Conservation (phyloP, 805 yeast species). For the Hanseniaspora valbyensis region DNA sequence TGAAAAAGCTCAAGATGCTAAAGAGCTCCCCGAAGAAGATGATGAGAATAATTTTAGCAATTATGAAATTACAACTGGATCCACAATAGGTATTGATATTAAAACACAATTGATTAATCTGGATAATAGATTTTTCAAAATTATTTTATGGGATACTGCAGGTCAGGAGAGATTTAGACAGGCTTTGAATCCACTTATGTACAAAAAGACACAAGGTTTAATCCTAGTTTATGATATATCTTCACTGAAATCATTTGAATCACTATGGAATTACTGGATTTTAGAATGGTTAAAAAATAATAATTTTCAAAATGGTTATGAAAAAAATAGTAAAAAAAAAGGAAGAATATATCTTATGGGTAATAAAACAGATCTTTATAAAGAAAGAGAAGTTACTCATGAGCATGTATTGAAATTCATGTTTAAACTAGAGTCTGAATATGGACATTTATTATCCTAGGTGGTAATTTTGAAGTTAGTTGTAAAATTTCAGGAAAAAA, state of each 20-base stretch:
- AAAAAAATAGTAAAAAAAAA: conserved; percentile 17
- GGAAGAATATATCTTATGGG: conserved; percentile 36
- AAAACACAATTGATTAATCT: conserved; percentile 36
- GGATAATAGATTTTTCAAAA: conserved; percentile 35
- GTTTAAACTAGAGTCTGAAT: conserved; percentile 25
- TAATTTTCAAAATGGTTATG: conserved; percentile 23
- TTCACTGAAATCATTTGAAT: conserved; percentile 30
- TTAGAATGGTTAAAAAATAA: conserved; percentile 32
- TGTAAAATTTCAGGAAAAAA: conserved; percentile 31
- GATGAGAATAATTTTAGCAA: conserved; percentile 22
- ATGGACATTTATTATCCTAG: conserved; percentile 25
- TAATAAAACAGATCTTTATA: conserved; percentile 33
- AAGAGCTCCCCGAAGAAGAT: conserved; percentile 23
- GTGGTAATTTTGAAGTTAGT: conserved; percentile 38
- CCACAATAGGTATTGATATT: conserved; percentile 40
- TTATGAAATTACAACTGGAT: conserved; percentile 26
- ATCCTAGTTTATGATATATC: conserved; percentile 37
- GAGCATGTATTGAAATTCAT: conserved; percentile 32
- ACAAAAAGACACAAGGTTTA: conserved; percentile 39
- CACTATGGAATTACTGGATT: conserved; percentile 34
- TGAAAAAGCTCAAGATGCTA: conserved; percentile 22
- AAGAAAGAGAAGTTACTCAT: conserved; percentile 31
- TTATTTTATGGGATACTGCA: conserved; percentile 42
- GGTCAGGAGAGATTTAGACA: conserved; percentile 42
- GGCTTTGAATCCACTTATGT: conserved; percentile 35